Conservation (phyloP, 192 early-diverging fungal genomes). For the Piromyces sp. region DNA sequence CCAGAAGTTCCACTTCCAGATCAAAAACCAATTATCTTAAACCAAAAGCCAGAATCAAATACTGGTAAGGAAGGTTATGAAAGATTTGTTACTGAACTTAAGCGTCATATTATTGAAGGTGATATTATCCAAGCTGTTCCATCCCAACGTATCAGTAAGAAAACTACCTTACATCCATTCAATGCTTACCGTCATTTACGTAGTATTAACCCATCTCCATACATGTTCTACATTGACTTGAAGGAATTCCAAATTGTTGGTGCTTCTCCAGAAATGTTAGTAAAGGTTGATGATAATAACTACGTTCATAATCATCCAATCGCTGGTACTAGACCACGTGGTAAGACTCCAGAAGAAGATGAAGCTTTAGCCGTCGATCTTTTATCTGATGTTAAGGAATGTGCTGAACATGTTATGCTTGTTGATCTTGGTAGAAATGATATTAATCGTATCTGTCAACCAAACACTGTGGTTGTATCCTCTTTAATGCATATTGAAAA, state of each 20-base stretch:
- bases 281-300: slow-evolving; percentile 67
- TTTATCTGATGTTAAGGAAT: slow-evolving; percentile 82
- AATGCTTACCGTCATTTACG: slow-evolving; percentile 93
- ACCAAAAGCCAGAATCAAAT: slow-evolving; percentile 61
- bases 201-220: slow-evolving; percentile 94
- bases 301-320: slow-evolving; percentile 87
- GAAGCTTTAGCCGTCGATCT: slow-evolving; percentile 77
- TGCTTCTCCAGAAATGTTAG: slow-evolving; percentile 94
- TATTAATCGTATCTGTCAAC: slow-evolving; percentile 88
- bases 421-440: slow-evolving; percentile 98
- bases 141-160: slow-evolving; percentile 70
- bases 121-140: slow-evolving; percentile 98
- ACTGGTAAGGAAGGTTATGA: slow-evolving; percentile 83
- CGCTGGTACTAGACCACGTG: slow-evolving; percentile 88
- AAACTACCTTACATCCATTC: slow-evolving; percentile 85
- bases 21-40: slow-evolving; percentile 43
- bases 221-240: slow-evolving; percentile 98
- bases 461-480: slow-evolving; percentile 79
- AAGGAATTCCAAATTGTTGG: slow-evolving; percentile 88
- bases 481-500: slow-evolving; percentile 93
- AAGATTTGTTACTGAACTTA: slow-evolving; percentile 67
- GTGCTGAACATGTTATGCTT: slow-evolving; percentile 96
- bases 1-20: slow-evolving; percentile 53
- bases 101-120: slow-evolving; percentile 81
- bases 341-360: slow-evolving; percentile 69